Evolutionary conservation across 225 moss, liverwort and hornwort genomes (phyloP), one percentile per base, ranked within the genome.

Genomic region (Lunularia cruciata): DNA sequence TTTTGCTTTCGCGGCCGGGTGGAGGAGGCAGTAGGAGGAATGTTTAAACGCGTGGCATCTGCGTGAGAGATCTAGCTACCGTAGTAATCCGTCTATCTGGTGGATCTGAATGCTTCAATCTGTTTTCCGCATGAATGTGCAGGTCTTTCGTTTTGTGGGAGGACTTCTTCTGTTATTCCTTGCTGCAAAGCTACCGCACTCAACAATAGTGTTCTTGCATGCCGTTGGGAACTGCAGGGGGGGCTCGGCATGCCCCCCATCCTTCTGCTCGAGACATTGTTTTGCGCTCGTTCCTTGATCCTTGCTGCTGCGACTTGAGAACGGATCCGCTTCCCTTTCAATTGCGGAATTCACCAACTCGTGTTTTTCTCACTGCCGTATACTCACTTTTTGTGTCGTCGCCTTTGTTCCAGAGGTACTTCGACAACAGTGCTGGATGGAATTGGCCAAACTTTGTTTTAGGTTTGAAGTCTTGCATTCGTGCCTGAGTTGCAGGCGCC

Each of bases 191-290:
- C 38, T 63, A 48, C 40, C 38, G 60, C 19, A 26, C 36, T 76
- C 31, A 51, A 63, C 70, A 63, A 70, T 58, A 33, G 66, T 31
- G 59, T 65, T 69, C 28, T 81, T 77, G 81, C 69, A 77, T 71
- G 81, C 81, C 81, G 81, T 77, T 81, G 81, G 77, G 81, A 81
- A 81, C 77, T 73, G 76, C 65, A 4, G 70, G 67, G 77, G 81
- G 81, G n/a, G 81, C 75, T 53, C 77, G 81, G 81, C 73, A 81
- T 73, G 81, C 81, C 81, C 81, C 81, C 81, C 81, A 63, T 81
- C 77, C 73, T 69, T 81, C 58, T 71, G 64, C 65, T 60, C 62
- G 30, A 42, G 77, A 54, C 70, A 57, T 70, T 57, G 65, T 60
- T 60, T 25, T 70, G 12, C 39, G 70, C 52, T 77, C 77, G 6